Evolutionary conservation across 208 protist genomes (phyloP).

Genomic region (Crithidia thermophila): DNA sequence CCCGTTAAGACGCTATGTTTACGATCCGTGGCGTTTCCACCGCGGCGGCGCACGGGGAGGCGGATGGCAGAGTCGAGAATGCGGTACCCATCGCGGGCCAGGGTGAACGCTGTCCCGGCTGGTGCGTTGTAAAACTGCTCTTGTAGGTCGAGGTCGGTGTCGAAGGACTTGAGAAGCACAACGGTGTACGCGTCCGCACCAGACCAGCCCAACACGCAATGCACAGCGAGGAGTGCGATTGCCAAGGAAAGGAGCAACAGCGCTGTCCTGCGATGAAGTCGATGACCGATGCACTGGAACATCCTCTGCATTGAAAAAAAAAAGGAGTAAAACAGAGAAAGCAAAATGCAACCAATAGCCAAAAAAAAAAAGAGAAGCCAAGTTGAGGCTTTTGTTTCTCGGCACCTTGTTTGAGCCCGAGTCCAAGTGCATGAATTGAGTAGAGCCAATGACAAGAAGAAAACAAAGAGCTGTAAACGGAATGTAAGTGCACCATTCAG

Average conservation of each 20-base stretch:
- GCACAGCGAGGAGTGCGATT: background rate
- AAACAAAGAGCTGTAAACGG: background rate
- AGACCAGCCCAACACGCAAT: slow-evolving; percentile 29
- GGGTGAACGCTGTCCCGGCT: slow-evolving; percentile 22
- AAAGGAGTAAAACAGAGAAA: background rate
- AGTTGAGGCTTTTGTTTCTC: too few relatives aligned
- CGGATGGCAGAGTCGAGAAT: slow-evolving; percentile 9
- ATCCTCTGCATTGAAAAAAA: background rate
- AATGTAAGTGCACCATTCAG: background rate
- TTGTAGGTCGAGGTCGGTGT: slow-evolving; percentile 32
- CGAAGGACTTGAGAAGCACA: slow-evolving; percentile 41
- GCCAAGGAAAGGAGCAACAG: background rate
- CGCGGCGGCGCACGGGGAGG: background rate
- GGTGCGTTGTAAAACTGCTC: slow-evolving; percentile 57
- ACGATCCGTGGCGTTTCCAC: background rate
- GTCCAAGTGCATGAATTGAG: too few relatives aligned
- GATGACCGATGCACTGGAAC: background rate
- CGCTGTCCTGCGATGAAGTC: background rate
- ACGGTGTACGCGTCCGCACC: slow-evolving; percentile 46
- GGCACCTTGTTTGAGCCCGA: too few relatives aligned
- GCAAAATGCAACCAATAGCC: background rate
- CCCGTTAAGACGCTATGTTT: too few relatives aligned
- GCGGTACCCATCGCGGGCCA: slow-evolving; percentile 33
- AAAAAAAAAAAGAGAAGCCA: too few relatives aligned
- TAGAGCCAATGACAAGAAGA: background rate